Evolutionary conservation across 129 eudicot genomes (phyloP).

Genomic region (Tanacetum coccineum): DNA sequence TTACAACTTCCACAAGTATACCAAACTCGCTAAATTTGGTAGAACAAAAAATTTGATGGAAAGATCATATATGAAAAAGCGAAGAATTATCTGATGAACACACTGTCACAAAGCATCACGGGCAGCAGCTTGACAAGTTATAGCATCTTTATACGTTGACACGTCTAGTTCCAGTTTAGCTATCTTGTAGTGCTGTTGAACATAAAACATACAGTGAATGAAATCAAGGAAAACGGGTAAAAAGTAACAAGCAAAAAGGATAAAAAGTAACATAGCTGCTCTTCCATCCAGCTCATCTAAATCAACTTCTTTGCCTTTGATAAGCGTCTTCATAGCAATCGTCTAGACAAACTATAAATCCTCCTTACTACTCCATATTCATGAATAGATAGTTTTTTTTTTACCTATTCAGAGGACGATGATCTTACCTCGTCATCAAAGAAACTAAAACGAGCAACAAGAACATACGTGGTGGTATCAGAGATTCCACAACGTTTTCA

Average conservation of each 20-base stretch:
- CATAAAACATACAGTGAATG: constrained; percentile 10
- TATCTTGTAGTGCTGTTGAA: constrained; percentile 74
- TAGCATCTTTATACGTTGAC: constrained; percentile 81
- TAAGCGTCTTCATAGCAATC: constrained; percentile 42
- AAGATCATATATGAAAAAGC: background rate
- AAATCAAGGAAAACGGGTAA: background rate
- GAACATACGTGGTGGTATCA: constrained; percentile 57
- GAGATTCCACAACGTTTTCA: constrained; percentile 85
- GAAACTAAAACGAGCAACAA: constrained; percentile 79
- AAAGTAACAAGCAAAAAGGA: too few relatives aligned
- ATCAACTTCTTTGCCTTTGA: constrained; percentile 72
- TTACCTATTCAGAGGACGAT: background rate
- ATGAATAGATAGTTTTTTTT: background rate
- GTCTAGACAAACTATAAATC: constrained; percentile 38
- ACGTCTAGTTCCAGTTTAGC: constrained; percentile 54
- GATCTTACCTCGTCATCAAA: constrained; percentile 67
- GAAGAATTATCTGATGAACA: background rate
- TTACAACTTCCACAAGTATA: background rate
- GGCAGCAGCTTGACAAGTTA: constrained; percentile 82
- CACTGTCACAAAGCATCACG: constrained; percentile 67
- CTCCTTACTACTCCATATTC: background rate
- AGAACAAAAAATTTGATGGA: background rate
- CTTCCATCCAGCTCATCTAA: constrained; percentile 63
- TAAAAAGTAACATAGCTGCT: constrained; percentile 11
- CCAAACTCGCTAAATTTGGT: background rate